Percentiles rank a stretch among this genome's conserved stretches.
These are phyloP conservation scores for Mortierella sp. DNA, from an alignment of 371 early-diverging fungal genomes.

Conservation along the genomic window DNA sequence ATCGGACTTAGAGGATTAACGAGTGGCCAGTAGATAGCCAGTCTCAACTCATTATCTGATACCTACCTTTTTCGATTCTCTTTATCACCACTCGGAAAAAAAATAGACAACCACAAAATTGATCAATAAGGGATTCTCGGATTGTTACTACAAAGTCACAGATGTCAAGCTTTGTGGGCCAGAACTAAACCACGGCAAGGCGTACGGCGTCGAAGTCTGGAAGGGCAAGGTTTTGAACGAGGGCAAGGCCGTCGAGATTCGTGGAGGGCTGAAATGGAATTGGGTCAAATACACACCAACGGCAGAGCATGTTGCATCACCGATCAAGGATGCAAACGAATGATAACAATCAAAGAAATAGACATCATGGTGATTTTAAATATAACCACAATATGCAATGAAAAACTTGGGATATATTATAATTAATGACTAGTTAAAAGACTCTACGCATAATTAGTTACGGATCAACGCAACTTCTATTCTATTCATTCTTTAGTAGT, in stretches of 20 bases:
- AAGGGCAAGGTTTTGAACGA: conserved; percentile 56
- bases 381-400: neutral
- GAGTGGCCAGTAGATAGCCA: neutral
- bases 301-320: conserved; percentile 41
- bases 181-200: conserved; percentile 52
- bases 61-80: neutral
- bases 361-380: neutral
- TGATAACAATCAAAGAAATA: neutral
- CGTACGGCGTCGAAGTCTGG: conserved; percentile 57
- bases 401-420: neutral
- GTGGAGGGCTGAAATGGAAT: conserved; percentile 58
- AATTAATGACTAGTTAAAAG: conserved; percentile 3
- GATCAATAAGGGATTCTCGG: conserved; percentile 53
- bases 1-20: too few relatives aligned
- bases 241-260: conserved; percentile 57
- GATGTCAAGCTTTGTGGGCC: conserved; percentile 47
- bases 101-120: conserved; percentile 54
- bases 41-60: neutral
- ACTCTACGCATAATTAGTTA: neutral
- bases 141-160: conserved; percentile 58
- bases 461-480: neutral
- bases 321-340: conserved; percentile 14
- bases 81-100: neutral
- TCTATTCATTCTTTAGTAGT: conserved; percentile 41
- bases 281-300: conserved; percentile 57